phyloP scores from a whole-genome alignment of 2,329 filamentous ascomycete genomes.

The Calonectria crousiana region DNA sequence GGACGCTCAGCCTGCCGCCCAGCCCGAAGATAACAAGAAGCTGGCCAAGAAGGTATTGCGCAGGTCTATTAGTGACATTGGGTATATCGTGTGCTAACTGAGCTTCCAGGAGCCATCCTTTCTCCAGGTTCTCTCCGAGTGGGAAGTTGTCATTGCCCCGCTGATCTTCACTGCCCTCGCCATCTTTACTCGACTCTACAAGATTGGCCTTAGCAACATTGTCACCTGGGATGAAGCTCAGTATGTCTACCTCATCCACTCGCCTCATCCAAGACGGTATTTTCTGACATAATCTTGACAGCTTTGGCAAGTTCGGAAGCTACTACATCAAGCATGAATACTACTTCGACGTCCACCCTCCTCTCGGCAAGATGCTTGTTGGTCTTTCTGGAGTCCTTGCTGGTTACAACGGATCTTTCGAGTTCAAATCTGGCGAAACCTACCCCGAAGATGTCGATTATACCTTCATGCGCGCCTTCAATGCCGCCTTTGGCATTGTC shows the following conservation, averaged over 20 bases:
- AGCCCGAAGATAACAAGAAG: constrained; percentile 72
- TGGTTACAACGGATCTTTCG: constrained; percentile 98
- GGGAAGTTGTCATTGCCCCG: constrained; percentile 72
- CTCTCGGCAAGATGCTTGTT: constrained; percentile 98
- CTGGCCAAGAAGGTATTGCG: constrained; percentile 65
- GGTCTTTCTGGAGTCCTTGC: constrained; percentile 95
- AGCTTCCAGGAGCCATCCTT: constrained; percentile 65
- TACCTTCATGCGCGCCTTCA: constrained; percentile 98
- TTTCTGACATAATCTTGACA: constrained; percentile 49
- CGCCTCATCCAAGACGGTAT: neutral
- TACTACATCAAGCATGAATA: constrained; percentile 99
- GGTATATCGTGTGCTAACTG: constrained; percentile 34
- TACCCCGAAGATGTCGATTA: constrained; percentile 96
- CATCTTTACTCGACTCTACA: constrained; percentile 76
- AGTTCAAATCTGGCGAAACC: constrained; percentile 98
- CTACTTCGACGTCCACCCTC: constrained; percentile 94
- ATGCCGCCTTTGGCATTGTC: constrained; percentile 91
- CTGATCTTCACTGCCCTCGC: constrained; percentile 72
- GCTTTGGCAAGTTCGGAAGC: constrained; percentile 97
- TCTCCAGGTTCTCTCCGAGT: constrained; percentile 72
- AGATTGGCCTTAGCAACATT: constrained; percentile 76
- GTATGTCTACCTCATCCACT: constrained; percentile 54
- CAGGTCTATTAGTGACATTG: neutral
- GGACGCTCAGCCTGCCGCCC: constrained; percentile 51
- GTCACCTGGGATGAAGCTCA: constrained; percentile 78